Base-by-base conservation (phyloP, 1,284 basidiomycete genomes). In the Mycena sp. region DNA sequence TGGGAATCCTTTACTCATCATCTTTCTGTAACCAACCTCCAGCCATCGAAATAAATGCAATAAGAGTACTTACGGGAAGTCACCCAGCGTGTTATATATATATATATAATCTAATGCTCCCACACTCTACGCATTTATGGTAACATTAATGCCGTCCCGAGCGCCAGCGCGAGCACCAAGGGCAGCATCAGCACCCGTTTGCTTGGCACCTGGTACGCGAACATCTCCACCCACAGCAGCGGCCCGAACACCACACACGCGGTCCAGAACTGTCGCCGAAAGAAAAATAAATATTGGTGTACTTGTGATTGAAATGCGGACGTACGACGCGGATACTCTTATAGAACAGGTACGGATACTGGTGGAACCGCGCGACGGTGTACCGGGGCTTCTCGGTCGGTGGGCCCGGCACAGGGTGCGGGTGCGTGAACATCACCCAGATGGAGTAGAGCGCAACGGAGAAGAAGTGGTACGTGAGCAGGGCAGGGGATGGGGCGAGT, bases 391-490 rank as follows among this genome's bases (percentile, higher is more conserved):
- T 82, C 32, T 73, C 69, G 35, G 74, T 73, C 3, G 66, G 26
- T 17, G 68, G 43, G 23, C 70, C 48, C 3, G 62, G 62, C 16
- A 75, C 58, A 17, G 59, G 79, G 10, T 79, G 81, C 41, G 90
- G 87, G 65, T 90, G 87, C 5, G 87, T 89, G 78, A 98, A 94
- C 75, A 98, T 83, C 44, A 92, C 82, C 85, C 89, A 97, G 72
- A 97, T 93, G 12, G 91, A 88, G 79, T 98, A 99, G 67, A 99
- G 87, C 0, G 97, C 97, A 66, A 99, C 97, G 26, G 86, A 82
- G 83, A 98, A 99, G 81, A 99, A 99, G 82, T 99, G 97, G 70
- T 87, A 89, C 71, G 93, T 90, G 26, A 99, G 88, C 40, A 95
- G 78, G 26, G 87, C 68, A 0, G 95, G 94, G 21, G 90, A 89